Percentiles rank a stretch among this genome's conserved stretches.
Conservation (phyloP, 1,284 basidiomycete species). For the Apiotrichum gracile region DNA sequence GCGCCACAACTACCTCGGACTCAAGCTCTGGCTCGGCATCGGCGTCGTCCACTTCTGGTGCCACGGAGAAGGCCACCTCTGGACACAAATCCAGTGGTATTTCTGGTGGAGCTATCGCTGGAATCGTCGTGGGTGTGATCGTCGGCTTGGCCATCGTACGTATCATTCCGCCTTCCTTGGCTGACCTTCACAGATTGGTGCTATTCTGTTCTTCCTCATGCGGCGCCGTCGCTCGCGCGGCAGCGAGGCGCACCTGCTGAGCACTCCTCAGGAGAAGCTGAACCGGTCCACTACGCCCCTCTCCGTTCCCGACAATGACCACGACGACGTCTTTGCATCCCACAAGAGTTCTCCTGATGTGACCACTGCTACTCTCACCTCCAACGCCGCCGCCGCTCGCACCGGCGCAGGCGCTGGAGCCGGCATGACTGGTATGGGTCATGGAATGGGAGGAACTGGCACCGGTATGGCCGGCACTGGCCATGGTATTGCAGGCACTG, state of each 20-base stretch:
- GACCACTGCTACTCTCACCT: background rate
- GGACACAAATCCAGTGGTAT: slow-evolving; percentile 12
- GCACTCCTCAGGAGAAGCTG: background rate
- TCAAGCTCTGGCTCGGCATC: slow-evolving; percentile 22
- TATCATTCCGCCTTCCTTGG: no score
- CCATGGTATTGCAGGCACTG: no score
- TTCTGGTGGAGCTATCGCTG: slow-evolving; percentile 34
- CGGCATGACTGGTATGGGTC: no score
- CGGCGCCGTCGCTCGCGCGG: slow-evolving; percentile 17
- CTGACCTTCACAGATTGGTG: slow-evolving; percentile 23
- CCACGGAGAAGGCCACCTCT: slow-evolving; percentile 3
- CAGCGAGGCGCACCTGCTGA: background rate
- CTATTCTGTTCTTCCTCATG: slow-evolving; percentile 24
- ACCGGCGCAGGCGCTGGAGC: background rate
- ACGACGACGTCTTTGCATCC: background rate
- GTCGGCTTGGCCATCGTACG: slow-evolving; percentile 31
- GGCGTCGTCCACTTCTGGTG: slow-evolving; percentile 9
- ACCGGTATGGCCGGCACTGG: no score
- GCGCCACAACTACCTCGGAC: background rate
- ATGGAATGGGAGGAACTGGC: no score
- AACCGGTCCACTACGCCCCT: background rate
- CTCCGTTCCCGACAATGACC: background rate
- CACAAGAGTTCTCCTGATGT: no score
- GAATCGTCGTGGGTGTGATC: slow-evolving; percentile 8
- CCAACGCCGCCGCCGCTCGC: background rate